Base-by-base conservation (phyloP, 2,329 filamentous ascomycete species). In the Sclerotinia borealis region DNA sequence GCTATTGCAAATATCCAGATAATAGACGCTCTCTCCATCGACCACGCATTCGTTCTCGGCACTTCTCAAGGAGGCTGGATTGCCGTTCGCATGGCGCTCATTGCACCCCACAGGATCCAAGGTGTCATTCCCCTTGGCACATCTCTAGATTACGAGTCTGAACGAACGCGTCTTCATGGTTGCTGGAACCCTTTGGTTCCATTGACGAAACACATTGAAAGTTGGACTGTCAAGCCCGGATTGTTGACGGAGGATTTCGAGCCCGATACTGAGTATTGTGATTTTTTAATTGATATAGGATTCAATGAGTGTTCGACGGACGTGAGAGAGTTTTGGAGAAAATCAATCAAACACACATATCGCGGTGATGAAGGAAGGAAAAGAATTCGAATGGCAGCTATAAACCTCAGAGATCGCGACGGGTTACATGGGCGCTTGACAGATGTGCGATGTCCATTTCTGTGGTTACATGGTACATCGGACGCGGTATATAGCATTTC, bases 1-100 rank as follows among this genome's bases (percentile, higher is more conserved):
- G 81, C 81, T 50, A 73, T 77, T 64, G 79, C 86, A 79, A 79
- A 79, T 13, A 73, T 84, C 10, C 82, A 86, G 73, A 81, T 83
- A 1, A 76, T 86, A 77, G 79, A 84, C 45, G 76, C 76, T 6
- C 75, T 84, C 3, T 76, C 76, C 2, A 75, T 83, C 31, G 59
- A 75, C 22, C 79, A 79, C 74, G 80, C 79, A 0, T 83, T 81
- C 65, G 77, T 78, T 0, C 70, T 83, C 10, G 81, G 81, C 22
- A 82, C 80, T 10, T 81, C 79, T 61, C 80, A 83, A 70, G 81
- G 81, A 27, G 81, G 80, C 2, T 83, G 80, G 80, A 76, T 83
- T 27, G 77, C 78, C 2, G 71, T 75, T 3, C 76, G 81, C 19
- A 82, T 83, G 78, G 81, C 81, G 4, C 74, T 84, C 25, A 68